A percentile compares a stretch with the other conserved stretches of the same genome.
Conservation (phyloP, 345 rosid species). For the Gossypioides kirkii region DNA sequence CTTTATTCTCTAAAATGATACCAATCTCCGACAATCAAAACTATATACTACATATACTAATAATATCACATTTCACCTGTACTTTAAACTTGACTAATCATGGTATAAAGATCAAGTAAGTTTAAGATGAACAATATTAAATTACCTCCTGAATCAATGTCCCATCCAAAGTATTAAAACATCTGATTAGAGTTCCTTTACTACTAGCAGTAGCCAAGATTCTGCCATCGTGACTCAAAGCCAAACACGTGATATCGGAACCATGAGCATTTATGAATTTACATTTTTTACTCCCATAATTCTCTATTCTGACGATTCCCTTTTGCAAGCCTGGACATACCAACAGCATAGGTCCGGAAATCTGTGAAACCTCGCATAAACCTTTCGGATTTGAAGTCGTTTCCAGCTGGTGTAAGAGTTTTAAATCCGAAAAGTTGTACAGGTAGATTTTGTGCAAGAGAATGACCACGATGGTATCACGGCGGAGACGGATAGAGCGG, state of each 20-base stretch:
- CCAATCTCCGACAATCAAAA: too few species aligned
- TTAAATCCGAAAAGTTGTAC: conserved; percentile 75
- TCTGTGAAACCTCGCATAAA: conserved; percentile 81
- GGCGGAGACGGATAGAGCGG: conserved; percentile 66
- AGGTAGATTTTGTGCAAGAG: conserved; percentile 83
- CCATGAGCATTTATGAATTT: conserved; percentile 89
- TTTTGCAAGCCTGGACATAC: conserved; percentile 87
- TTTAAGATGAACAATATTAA: background rate
- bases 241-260: conserved; percentile 81
- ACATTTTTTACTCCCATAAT: conserved; percentile 68
- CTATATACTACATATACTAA: too few species aligned
- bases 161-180: conserved; percentile 78
- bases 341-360: conserved; percentile 63
- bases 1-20: too few species aligned
- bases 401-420: conserved; percentile 83
- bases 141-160: conserved; percentile 76
- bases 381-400: conserved; percentile 86
- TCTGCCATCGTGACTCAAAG: conserved; percentile 76
- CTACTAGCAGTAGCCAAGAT: conserved; percentile 84
- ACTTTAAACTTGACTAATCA: too few species aligned
- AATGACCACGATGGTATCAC: conserved; percentile 71
- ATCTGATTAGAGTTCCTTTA: conserved; percentile 78
- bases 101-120: too few species aligned
- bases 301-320: conserved; percentile 87
- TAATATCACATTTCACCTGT: too few species aligned